Base-by-base conservation (phyloP, 108 stramenopile genomes). In the Pelagomonas calceolata region DNA sequence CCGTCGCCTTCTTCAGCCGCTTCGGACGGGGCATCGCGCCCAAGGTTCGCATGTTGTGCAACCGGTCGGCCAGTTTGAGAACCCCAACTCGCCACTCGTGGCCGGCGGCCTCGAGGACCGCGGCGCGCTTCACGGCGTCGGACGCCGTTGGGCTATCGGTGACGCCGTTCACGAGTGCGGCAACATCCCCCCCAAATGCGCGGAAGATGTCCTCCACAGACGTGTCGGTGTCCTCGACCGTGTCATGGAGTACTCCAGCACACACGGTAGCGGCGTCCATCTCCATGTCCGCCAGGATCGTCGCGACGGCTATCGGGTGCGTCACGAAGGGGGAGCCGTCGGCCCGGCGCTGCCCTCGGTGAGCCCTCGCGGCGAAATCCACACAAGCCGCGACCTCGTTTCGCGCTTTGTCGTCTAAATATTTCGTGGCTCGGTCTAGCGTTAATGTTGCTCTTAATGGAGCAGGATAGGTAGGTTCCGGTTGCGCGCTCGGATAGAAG, bases 101-200 rank as follows among this genome's bases (percentile, higher is more conserved):
- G 36, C 92, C 90, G 93, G 95, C 93, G 72, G 94, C 94, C 37
- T 95, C 86, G 73, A 97, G 90, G 91, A 97, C 92, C 77, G 93
- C 91, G 34, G 93, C 73, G 68, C 93, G 79, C 70, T 95, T 95
- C 74, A 95, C 93, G 12, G 93, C 92, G 71, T 95, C 94, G 69
- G 88, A 89, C 73, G 91, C 89, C 67, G 90, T 26, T 26, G 14
- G 21, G 5, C 1, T 1, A 26, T 79, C 75, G 36, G 78, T 79
- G 31, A 79, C 73, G 39, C 78, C 78, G 35, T 75, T 75, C 16
- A 79, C 78, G 31, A 75, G 63, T 26, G 60, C 30, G 4, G 75
- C 60, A 30, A 79, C 68, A 34, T 71, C 78, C 9, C 46, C 39
- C 0, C 75, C 75, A 46, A 79, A 79, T 26, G 29, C 14, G 7